These are phyloP conservation scores for Byssochlamys sp. DNA, from an alignment of 2,329 filamentous ascomycete species.

Conservation along the genomic window DNA sequence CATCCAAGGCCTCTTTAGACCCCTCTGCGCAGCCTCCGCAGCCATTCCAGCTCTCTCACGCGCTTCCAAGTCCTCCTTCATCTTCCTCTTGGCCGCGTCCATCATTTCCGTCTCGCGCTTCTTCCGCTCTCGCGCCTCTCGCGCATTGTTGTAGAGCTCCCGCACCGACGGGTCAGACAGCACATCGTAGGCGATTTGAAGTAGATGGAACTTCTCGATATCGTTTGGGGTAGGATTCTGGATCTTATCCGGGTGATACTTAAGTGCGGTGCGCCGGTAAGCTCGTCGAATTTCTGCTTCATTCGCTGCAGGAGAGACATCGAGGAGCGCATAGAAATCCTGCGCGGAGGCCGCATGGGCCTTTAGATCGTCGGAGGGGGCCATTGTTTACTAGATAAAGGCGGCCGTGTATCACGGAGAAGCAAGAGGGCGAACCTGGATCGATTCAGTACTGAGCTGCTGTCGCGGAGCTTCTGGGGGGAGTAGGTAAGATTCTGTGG, in stretches of 20 bases:
- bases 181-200: conserved; percentile 78
- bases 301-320: conserved; percentile 53
- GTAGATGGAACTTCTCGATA: conserved; percentile 70
- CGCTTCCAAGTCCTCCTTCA: conserved; percentile 78
- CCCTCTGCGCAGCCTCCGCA: conserved; percentile 38
- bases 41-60: conserved; percentile 51
- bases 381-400: conserved; percentile 13
- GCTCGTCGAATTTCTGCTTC: conserved; percentile 71
- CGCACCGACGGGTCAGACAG: conserved; percentile 62
- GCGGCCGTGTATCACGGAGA: not conserved
- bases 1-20: conserved; percentile 41
- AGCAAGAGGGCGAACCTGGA: not conserved
- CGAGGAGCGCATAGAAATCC: conserved; percentile 71
- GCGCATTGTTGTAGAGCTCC: conserved; percentile 66
- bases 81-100: conserved; percentile 60
- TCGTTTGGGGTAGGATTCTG: conserved; percentile 57
- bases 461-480: not conserved
- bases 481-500: not conserved
- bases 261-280: conserved; percentile 76
- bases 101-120: conserved; percentile 63
- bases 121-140: conserved; percentile 61
- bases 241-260: conserved; percentile 89
- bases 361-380: conserved; percentile 36
- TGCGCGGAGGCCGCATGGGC: conserved; percentile 52
- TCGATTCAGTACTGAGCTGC: no score